Evolutionary conservation across 2,329 filamentous ascomycete genomes (phyloP).

Genomic region (Aschersonia sp.): DNA sequence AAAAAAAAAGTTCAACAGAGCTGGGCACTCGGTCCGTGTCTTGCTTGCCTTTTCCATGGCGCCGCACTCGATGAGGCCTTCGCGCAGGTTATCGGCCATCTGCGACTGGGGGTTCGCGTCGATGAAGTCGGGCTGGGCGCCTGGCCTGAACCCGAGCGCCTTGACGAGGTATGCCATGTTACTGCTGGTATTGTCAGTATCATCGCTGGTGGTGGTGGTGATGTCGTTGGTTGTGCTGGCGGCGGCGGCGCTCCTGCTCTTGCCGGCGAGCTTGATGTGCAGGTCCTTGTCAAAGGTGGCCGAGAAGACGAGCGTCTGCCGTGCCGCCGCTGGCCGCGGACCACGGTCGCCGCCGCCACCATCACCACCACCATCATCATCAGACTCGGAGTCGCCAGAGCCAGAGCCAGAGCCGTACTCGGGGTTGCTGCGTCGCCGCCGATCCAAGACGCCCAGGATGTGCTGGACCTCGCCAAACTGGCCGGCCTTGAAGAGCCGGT

Average conservation of each 20-base stretch:
- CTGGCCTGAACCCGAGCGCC: conserved; percentile 74
- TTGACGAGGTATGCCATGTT: conserved; percentile 88
- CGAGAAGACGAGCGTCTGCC: conserved; percentile 87
- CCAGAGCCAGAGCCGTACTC: conserved; percentile 27
- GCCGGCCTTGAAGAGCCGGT: conserved; percentile 78
- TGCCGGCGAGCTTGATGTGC: conserved; percentile 80
- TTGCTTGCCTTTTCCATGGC: conserved; percentile 71
- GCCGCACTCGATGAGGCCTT: conserved; percentile 82
- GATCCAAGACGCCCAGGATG: conserved; percentile 69
- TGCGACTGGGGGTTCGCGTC: conserved; percentile 82
- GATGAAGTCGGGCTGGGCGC: conserved; percentile 60
- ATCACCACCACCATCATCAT: conserved; percentile 19
- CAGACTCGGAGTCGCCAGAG: conserved; percentile 31
- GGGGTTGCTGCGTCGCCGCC: conserved; percentile 39
- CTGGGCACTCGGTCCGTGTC: no score
- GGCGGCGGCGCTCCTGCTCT: conserved; percentile 34
- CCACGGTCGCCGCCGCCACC: conserved; percentile 14
- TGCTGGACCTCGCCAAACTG: conserved; percentile 92
- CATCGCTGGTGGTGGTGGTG: no score
- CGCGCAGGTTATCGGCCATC: conserved; percentile 74
- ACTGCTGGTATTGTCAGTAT: conserved; percentile 48
- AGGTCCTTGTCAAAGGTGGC: conserved; percentile 87
- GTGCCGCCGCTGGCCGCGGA: no score
- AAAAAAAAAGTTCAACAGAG: neutral
- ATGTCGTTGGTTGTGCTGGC: conserved; percentile 57